Evolutionary conservation across 2,329 filamentous ascomycete genomes (phyloP), one percentile per base, ranked within the genome.

Genomic region (Plenodomus tracheiphilus): DNA sequence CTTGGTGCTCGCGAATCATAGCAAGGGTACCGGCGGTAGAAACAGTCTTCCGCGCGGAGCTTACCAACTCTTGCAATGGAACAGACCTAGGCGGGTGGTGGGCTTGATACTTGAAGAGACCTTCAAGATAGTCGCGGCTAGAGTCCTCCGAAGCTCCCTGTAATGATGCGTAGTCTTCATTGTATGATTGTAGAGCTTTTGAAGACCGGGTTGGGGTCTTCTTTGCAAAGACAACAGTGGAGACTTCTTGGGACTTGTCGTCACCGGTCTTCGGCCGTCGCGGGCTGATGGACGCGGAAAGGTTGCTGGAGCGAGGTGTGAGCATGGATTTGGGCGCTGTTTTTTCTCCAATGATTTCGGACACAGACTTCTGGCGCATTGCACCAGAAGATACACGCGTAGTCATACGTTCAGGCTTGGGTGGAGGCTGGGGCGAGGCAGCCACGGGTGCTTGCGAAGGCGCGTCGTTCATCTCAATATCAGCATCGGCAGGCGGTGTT

Each of bases 11-110:
- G 41, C 91, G 84, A 35, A 95, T 85, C 37, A 91, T 87, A 1
- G 95, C 83, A 49, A 91, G 86, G 42, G 92, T 86, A 66, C 97
- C 92, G 1, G 86, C 80, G 0, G 93, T 97, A 1, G 88, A 91
- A 10, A 97, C 78, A 0, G 91, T 96, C 70, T 99, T 99, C 65
- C 92, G 88, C 3, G 92, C 89, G 38, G 89, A 87, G 46, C 86
- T 83, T 3, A 97, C 77, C 0, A 97, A 80, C 36, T 89, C 86
- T 47, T 89, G 77, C n/a, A 87, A 74, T 19, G 79, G 75, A 16
- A 72, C 72, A 36, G 78, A 77, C 50, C 79, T 74, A 39, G 80
- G 80, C 37, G 80, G 81, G 43, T 80, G 79, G 47, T 84, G 82
- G 28, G 84, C 81, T 54, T 79, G 77, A 34, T 75, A 78, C 38